Percentiles rank a stretch among this genome's conserved stretches.
Conservation (phyloP, 352 stramenopile species). For the Pythium phragmiticola region DNA sequence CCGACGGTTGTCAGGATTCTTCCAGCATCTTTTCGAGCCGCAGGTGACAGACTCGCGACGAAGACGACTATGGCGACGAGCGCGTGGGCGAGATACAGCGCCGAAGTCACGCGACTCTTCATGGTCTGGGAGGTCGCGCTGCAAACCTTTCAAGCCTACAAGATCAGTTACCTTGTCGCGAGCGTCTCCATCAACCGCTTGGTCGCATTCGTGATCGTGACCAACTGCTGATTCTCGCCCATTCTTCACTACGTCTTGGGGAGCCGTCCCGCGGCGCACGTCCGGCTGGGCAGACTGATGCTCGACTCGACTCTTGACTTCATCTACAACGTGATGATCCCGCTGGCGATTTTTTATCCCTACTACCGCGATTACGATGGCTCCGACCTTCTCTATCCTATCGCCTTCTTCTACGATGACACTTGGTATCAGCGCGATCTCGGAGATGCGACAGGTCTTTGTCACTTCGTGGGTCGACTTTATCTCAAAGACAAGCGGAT, state of each 20-base stretch:
- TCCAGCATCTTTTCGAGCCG: neutral
- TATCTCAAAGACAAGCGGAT: slow-evolving; percentile 4
- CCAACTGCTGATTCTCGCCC: slow-evolving; percentile 20
- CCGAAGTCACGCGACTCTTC: neutral
- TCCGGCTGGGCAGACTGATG: neutral
- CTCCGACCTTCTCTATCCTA: neutral
- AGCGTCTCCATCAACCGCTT: slow-evolving; percentile 20
- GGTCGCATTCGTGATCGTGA: slow-evolving; percentile 5
- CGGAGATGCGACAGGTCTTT: slow-evolving; percentile 20
- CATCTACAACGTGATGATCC: slow-evolving; percentile 9
- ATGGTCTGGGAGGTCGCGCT: slow-evolving; percentile 16
- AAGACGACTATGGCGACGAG: neutral
- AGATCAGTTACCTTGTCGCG: slow-evolving; percentile 11
- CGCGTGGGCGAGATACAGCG: neutral
- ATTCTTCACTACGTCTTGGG: neutral
- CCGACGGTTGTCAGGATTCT: neutral
- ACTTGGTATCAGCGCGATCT: slow-evolving; percentile 6
- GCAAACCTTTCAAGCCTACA: slow-evolving; percentile 20
- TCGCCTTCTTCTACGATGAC: neutral
- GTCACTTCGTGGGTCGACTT: slow-evolving; percentile 20
- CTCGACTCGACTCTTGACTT: slow-evolving; percentile 6
- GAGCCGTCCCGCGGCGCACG: neutral
- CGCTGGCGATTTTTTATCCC: slow-evolving; percentile 14
- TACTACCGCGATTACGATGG: slow-evolving; percentile 11
- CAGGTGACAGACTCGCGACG: neutral